Evolutionary conservation across 2,329 filamentous ascomycete genomes (phyloP), one percentile per base, ranked within the genome.

Genomic region (Monosporascus sp.): DNA sequence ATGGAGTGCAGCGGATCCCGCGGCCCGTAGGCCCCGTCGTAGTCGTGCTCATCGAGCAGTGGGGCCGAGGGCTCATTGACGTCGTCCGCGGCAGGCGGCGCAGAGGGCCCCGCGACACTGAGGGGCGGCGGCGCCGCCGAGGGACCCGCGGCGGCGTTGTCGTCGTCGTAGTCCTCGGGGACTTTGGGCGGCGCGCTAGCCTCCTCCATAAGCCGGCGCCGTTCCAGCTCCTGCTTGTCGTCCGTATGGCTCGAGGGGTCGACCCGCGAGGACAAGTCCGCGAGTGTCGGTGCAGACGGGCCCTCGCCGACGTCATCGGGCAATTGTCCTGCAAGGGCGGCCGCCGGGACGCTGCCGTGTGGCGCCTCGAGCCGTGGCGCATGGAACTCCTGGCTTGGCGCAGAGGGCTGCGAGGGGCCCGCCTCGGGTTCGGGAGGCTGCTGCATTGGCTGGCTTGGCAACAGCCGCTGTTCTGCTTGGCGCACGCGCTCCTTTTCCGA

Each of bases 401-500:
- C 63, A 5, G 62, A 63, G 53, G 59, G 67, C 31, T 70, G 70
- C 7, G 80, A 81, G 9, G 76, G 72, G 0, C 68, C 68, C 9
- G 70, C 73, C 31, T 70, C 68, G 52, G 69, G 49, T 53, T 66
- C 59, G 15, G 54, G 24, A 47, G 43, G 18, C 18, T 59, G 58
- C 28, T 54, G 75, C 14, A 88, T 81, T 15, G 89, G 92, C 62
- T 86, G 85, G 64, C 91, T 96, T 2, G 93, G 93, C 22, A 97
- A 72, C 5, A 97, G 74, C 47, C 86, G 81, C 60, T 87, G 81
- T 71, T 97, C 92, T 41, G 90, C 91, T 54, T 83, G 82, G 47
- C 86, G 82, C 54, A 94, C 73, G 48, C 86, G 85, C 55, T 95
- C 87, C 70, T 97, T 97, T 58, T 97, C 94, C 14, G 87, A 84